Base-by-base conservation (phyloP, 2,329 filamentous ascomycete genomes). In the Teratosphaeria epicoccoides region DNA sequence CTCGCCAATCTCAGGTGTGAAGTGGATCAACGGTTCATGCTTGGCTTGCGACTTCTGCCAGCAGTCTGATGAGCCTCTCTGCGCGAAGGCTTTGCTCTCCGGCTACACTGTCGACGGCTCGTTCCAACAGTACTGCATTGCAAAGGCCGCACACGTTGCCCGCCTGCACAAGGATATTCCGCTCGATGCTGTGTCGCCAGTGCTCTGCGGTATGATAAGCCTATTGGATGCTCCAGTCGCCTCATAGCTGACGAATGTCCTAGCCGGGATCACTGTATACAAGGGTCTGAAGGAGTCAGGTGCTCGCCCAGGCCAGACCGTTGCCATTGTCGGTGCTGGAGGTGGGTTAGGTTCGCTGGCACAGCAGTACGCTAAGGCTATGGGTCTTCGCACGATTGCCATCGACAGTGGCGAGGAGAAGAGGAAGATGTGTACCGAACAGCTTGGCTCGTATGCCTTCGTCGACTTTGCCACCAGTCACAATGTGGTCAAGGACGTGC, bases 21-120 rank as follows among this genome's bases (percentile, higher is more conserved):
- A 76, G 76, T 96, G 89, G 89, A 77, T 96, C 65, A 93, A 95
- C 71, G 87, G 88, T 57, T 84, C 85, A 46, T 96, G 91, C 71
- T 76, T 95, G 56, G 70, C 77, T 58, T 97, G 90, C 74, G 78
- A 82, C 61, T 95, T 87, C 78, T 96, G 90, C 75, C 82, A 85
- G 66, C 78, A 82, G 61, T 61, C 64, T n/a, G 86, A 95, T 61
- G 90, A 96, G 73, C 84, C 88, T 2, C 83, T 95, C 5, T 97
- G 91, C 74, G 70, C 78, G 14, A 75, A 86, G 54, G 81, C 87
- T 24, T 73, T 79, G 29, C 80, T 95, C 40, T 94, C 88, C 0
- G 91, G 91, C 52, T 95, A 94, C 78, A 94, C 88, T 4, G 88
- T 95, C 66, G 87, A 95, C 68, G 90, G 90, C 26, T 83, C 84